A percentile compares a stretch with the other conserved stretches of the same genome.
Conservation (phyloP, 257 asterid species). For the Fraxinus anomala region DNA sequence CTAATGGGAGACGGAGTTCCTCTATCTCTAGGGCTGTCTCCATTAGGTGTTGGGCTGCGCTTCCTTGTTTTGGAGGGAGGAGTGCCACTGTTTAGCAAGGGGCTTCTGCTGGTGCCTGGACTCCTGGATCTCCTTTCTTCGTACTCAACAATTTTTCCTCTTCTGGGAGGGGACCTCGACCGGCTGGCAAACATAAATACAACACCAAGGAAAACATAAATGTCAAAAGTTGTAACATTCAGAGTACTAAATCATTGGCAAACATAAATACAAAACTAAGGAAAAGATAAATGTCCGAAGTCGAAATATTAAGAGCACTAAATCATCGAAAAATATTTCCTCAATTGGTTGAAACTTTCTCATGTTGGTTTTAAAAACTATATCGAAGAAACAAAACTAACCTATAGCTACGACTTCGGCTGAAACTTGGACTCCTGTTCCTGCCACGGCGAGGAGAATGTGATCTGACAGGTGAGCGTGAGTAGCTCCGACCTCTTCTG, state of each 20-base stretch:
- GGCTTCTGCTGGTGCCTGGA: constrained; percentile 47
- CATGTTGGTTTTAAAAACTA: too few relatives aligned
- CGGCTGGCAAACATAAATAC: constrained; percentile 45
- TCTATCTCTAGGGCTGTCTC: constrained; percentile 43
- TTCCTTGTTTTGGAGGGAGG: constrained; percentile 58
- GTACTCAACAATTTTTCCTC: constrained; percentile 54
- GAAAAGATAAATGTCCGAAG: not conserved
- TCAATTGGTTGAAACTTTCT: not conserved
- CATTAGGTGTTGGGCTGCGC: constrained; percentile 64
- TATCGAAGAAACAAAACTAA: not conserved
- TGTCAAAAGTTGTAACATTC: not conserved
- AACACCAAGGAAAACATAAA: not conserved
- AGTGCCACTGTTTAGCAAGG: constrained; percentile 39
- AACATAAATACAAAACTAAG: not conserved
- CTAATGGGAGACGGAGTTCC: constrained; percentile 47
- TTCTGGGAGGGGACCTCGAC: constrained; percentile 80
- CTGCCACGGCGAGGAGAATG: constrained; percentile 80
- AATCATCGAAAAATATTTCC: not conserved
- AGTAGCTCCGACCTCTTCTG: constrained; percentile 64
- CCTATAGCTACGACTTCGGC: constrained; percentile 71
- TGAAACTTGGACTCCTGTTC: constrained; percentile 69
- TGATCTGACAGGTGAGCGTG: constrained; percentile 81
- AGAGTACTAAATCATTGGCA: constrained; percentile 30
- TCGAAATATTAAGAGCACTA: not conserved
- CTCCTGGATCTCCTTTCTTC: constrained; percentile 67